Base-by-base conservation (phyloP, 371 early-diverging fungal species). In the Lichtheimia corymbifera region DNA sequence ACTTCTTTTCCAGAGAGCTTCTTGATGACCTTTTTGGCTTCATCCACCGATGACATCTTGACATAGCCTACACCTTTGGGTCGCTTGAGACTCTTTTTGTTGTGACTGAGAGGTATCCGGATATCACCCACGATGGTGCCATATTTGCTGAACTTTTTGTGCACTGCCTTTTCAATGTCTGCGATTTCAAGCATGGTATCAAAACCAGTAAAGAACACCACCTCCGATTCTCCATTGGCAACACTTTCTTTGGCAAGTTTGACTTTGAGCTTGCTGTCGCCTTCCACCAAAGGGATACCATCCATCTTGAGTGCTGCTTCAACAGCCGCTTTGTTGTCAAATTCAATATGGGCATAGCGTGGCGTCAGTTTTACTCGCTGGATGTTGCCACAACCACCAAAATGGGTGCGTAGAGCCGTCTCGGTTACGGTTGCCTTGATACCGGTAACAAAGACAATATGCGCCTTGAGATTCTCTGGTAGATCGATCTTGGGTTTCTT, bases 61-160 rank as follows among this genome's bases (percentile, higher is more conserved):
- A 47, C 18, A 47, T 47, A 47, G 6, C 47, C 47, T 18, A 47
- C 22, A 17, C 47, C 47, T 47, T 47, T 47, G 17, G 47, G 47
- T 47, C 11, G n/a, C 47, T 47, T 47, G 17, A 42, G 47, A 47
- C 18, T 22, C 47, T 47, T 47, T 47, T 47, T 47, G 2, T 22
- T 47, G 47, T 47, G 47, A 22, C n/a, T 47, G 47, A 47, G 22
- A 47, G 47, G 47, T n/a, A 47, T 47, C 22, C 47, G 47, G 11
- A 47, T 47, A 22, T 47, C 47, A 22, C 47, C 47, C n/a, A 47
- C 47, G 17, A 47, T 47, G 7, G n/a, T 22, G n/a, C 47, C 47
- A 22, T 47, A 22, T 47, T 47, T 47, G 22, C 47, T 47, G 47
- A 47, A 47, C 11, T n/a, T 22, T 47, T 47, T 22, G 22, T 47